Conservation (phyloP, 352 stramenopile genomes). For the Phytophthora rubi region DNA sequence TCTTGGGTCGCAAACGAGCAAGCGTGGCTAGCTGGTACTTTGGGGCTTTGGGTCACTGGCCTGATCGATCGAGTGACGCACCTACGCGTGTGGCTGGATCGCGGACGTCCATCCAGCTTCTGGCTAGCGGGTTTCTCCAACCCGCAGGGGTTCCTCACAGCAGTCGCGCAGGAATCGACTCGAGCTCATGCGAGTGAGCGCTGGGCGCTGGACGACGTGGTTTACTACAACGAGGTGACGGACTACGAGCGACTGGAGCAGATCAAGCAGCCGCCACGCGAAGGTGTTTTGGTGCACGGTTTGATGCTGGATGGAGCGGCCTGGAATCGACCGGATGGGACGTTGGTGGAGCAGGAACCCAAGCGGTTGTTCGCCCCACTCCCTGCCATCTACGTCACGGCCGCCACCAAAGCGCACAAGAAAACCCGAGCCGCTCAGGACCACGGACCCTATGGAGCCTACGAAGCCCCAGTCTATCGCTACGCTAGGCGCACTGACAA, state of each 20-base stretch:
- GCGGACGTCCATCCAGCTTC: constrained; percentile 67
- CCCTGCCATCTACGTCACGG: constrained; percentile 82
- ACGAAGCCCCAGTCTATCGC: constrained; percentile 80
- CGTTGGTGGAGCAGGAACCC: constrained; percentile 79
- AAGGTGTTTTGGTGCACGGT: constrained; percentile 80
- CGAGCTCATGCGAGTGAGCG: constrained; percentile 71
- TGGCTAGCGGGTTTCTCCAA: constrained; percentile 84
- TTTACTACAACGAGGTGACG: constrained; percentile 84
- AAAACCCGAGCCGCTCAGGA: constrained; percentile 72
- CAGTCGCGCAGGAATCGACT: constrained; percentile 77
- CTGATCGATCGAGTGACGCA: constrained; percentile 66
- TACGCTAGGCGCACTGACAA: constrained; percentile 79
- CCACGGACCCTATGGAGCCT: constrained; percentile 79
- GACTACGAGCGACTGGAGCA: constrained; percentile 83
- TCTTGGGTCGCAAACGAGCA: constrained; percentile 72
- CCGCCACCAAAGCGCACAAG: constrained; percentile 76
- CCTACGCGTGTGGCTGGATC: constrained; percentile 68
- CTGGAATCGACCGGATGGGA: constrained; percentile 76
- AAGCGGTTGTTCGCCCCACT: constrained; percentile 76
- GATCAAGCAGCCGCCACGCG: constrained; percentile 73
- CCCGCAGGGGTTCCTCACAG: constrained; percentile 80
- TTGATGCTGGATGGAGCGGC: constrained; percentile 75
- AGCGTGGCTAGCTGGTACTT: constrained; percentile 69
- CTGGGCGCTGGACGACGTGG: constrained; percentile 81
- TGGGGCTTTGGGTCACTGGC: constrained; percentile 75